phyloP scores from a whole-genome alignment of 2,329 filamentous ascomycete genomes.

The Coniochaeta prunicola region DNA sequence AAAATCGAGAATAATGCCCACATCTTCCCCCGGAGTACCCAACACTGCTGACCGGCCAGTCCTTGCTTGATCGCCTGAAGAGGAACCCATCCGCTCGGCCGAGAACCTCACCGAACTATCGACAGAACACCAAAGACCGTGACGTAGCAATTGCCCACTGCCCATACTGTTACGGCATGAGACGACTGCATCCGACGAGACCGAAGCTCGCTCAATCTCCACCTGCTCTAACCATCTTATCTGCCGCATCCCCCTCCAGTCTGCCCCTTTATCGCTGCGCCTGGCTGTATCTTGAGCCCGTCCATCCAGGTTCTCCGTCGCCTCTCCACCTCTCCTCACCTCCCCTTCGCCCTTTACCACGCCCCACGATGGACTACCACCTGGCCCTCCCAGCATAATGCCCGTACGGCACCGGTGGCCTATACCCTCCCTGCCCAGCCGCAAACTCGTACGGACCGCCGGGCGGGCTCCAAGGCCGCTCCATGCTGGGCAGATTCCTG shows the following conservation, averaged over 20 bases:
- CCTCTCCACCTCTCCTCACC: neutral
- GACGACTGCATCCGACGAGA: no score
- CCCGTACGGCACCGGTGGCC: neutral
- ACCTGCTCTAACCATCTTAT: no score
- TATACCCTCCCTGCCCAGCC: neutral
- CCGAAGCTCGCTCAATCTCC: no score
- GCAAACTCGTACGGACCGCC: neutral
- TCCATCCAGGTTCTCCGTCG: neutral
- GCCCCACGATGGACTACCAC: no score
- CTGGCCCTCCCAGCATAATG: neutral
- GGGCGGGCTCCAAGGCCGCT: constrained; percentile 15
- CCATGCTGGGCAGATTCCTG: constrained; percentile 37
- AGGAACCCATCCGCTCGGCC: neutral
- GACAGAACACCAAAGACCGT: neutral
- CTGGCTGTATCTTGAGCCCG: no score
- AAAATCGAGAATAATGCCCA: neutral
- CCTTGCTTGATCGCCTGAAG: neutral
- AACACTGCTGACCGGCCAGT: neutral
- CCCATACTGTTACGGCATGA: no score
- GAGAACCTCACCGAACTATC: neutral
- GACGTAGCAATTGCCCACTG: no score
- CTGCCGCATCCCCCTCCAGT: no score
- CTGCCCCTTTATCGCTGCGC: no score
- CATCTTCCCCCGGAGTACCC: neutral
- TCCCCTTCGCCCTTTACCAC: neutral